These are phyloP conservation scores for Elsinoe arachidis DNA, from an alignment of 2,329 filamentous ascomycete species.

Conservation along the genomic window DNA sequence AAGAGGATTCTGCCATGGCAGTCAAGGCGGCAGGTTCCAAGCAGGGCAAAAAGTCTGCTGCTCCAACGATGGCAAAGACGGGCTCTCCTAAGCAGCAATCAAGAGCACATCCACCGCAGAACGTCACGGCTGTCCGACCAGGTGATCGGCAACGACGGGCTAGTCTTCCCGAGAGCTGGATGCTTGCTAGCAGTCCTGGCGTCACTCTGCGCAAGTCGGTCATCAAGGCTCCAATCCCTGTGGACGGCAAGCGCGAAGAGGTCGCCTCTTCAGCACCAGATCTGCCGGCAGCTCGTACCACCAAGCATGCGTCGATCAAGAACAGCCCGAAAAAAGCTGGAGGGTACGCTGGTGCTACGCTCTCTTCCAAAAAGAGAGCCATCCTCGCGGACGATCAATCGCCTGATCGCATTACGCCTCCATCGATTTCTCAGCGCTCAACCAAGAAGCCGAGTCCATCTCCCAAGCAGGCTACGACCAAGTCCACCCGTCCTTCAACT, in stretches of 20 bases:
- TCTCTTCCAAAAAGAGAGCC: background rate
- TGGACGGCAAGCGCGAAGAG: background rate
- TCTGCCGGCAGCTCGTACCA: background rate
- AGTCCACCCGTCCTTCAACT: background rate
- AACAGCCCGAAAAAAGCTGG: background rate
- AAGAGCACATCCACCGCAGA: conserved; percentile 17
- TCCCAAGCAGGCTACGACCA: background rate
- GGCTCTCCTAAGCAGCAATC: conserved; percentile 19
- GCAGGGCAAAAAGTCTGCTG: background rate
- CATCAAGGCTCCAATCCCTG: background rate
- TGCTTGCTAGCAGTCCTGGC: conserved; percentile 1
- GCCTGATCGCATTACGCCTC: background rate
- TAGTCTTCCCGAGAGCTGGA: conserved; percentile 23
- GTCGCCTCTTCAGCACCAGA: background rate
- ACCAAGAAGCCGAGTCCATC: too few relatives aligned
- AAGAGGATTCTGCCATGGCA: too few relatives aligned
- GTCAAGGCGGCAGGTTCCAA: too few relatives aligned
- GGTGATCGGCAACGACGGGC: conserved; percentile 21
- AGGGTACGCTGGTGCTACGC: background rate
- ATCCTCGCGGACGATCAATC: background rate
- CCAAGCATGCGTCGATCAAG: background rate
- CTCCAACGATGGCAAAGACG: background rate
- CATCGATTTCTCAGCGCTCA: background rate
- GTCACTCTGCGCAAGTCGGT: background rate
- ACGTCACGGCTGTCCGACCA: conserved; percentile 14